Evolutionary conservation across 768 basidiomycete genomes (phyloP), one percentile per base, ranked within the genome.

Genomic region (Mycena haematopus): DNA sequence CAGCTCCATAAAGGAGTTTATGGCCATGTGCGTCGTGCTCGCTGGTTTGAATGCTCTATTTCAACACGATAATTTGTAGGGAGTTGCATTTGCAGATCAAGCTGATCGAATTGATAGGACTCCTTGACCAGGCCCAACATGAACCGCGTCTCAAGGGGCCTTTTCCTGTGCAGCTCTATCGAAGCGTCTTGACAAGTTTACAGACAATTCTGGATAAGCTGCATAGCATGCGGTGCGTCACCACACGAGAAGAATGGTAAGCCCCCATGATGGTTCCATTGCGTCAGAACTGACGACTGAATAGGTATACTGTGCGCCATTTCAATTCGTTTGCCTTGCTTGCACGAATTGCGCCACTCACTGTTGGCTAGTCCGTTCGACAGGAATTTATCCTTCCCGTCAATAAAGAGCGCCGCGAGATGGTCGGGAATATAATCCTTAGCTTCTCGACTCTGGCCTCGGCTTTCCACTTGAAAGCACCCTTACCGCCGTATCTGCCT

Each of bases 131-230:
- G 69, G 91, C 97, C 0, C 89, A 90, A 64, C 90, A 96, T 70
- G 97, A 99, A 70, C 96, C 96, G 8, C 89, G 97, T 31, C 74
- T 98, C 60, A 99, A 99, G 72, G 97, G 97, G 0, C 95, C 96
- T 0, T 99, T 98, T 76, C 96, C 96, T 2, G 85, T 92, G 17
- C 75, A 84, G 51, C 78, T 95, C 11, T 99, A 99, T 70, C 88
- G 93, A 13, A 86, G 89, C 8, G 86, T 95, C 65, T 78, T 95
- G 75, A 89, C 87, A 1, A 91, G 91, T 68, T 70, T 95, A 65
- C 93, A 96, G 74, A 87, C 86, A 1, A 94, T 96, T 35, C 76
- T 96, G 65, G 95, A 96, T 70, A 89, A 86, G 71, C 76, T 99
- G 59, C 97, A 99, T 73, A 92, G 93, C 66, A 97, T 99, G 91